phyloP scores from a whole-genome alignment of 345 rosid genomes.

The Orychophragmus violaceus region DNA sequence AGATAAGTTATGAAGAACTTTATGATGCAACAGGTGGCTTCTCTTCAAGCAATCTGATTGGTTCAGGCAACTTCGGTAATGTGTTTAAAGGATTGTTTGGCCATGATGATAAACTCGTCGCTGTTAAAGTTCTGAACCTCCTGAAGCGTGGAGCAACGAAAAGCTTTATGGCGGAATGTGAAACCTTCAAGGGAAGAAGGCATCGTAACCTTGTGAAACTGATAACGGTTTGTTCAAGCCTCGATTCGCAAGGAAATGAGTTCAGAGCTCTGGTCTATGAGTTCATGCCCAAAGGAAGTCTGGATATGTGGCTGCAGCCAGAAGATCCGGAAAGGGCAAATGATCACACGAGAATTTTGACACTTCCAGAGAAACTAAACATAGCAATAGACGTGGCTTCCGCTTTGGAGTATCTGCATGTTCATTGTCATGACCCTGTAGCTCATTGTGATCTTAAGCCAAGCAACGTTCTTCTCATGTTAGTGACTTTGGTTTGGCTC shows the following conservation, averaged over 20 bases:
- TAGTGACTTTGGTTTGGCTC: constrained; percentile 45
- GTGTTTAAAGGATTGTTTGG: constrained; percentile 26
- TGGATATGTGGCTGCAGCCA: constrained; percentile 31
- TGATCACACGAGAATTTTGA: not conserved
- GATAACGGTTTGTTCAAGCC: constrained; percentile 25
- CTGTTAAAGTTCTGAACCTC: constrained; percentile 31
- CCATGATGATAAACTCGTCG: not conserved
- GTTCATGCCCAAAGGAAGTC: constrained; percentile 34
- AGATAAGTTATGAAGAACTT: constrained; percentile 28
- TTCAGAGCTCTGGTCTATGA: constrained; percentile 34
- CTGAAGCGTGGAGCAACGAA: constrained; percentile 20
- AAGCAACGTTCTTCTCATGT: constrained; percentile 43
- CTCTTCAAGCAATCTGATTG: constrained; percentile 30
- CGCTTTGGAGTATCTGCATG: constrained; percentile 41
- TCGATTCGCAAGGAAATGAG: constrained; percentile 18
- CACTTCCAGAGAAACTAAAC: constrained; percentile 21
- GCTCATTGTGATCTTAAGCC: constrained; percentile 54
- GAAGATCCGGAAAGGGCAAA: not conserved
- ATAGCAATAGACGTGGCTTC: constrained; percentile 35
- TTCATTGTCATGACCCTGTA: constrained; percentile 19
- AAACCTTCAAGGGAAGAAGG: constrained; percentile 17
- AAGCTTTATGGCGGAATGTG: constrained; percentile 33
- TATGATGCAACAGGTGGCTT: constrained; percentile 24
- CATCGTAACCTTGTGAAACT: constrained; percentile 33
- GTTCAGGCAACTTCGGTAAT: constrained; percentile 24